Evolutionary conservation across 768 basidiomycete species (phyloP), one percentile per base, ranked within the genome.

Genomic region (Russula griseocarnosa): DNA sequence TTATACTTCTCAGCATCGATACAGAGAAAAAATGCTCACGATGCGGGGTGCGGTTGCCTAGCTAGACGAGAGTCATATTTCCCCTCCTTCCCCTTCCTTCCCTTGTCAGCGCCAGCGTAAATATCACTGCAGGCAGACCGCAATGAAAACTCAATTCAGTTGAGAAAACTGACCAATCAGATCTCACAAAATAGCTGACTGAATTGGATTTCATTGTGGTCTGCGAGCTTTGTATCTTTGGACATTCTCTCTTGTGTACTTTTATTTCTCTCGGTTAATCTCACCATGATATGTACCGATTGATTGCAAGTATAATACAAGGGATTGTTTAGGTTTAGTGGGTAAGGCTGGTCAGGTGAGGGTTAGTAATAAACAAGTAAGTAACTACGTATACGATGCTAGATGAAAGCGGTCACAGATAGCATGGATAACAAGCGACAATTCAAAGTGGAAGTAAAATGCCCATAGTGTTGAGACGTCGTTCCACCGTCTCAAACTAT

Each of bases 1-100:
- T 2, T 36, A 14, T 13, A 47, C 10, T 24, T 47, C 32, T 7
- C 42, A 72, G 71, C 38, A 65, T 68, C 40, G 71, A 72, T 50
- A 61, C 62, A 13, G 69, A 73, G 62, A 70, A 70, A 59, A 70
- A 69, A 11, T 73, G 73, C 51, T 61, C 65, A 50, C 70, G 73
- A 49, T 73, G 73, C 38, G 72, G 71, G 10, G 66, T 63, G 52
- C 67, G 62, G 51, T 49, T 70, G 56, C 32, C 49, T 56, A 54
- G 55, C 59, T 56, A 44, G 30, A 22, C 7, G 8, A 32, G 11
- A 16, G 5, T 13, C 32, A 44, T 24, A 30, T 55, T 20, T 55
- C 28, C 40, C 3, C n/a, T 16, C 5, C 57, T 32, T 5, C 14
- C 24, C 51, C 11, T 5, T 14, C 18, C 13, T 30, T 18, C 38